These are phyloP conservation scores for Botrytis fabae DNA, from an alignment of 2,329 filamentous ascomycete genomes.

Conservation along the genomic window DNA sequence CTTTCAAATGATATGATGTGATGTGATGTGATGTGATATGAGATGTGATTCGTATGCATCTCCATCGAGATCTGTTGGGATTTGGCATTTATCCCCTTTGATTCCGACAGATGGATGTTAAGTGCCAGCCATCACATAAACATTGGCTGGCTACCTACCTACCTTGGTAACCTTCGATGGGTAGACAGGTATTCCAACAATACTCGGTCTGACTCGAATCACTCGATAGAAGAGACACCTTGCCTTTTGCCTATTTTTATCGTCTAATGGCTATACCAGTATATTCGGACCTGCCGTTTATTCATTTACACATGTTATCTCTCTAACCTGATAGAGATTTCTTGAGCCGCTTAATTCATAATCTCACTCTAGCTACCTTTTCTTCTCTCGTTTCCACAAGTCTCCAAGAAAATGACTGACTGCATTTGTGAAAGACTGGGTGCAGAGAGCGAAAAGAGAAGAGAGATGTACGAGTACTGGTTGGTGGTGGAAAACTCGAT, in stretches of 20 bases:
- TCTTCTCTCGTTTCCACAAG: neutral
- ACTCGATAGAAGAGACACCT: neutral
- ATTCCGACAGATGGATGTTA: neutral
- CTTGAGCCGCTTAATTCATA: neutral
- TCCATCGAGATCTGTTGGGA: slow-evolving; percentile 21
- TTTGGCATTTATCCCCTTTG: neutral
- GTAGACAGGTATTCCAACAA: neutral
- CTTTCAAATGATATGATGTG: neutral
- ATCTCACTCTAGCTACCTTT: neutral
- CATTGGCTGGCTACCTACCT: too few species aligned
- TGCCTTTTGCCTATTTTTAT: neutral
- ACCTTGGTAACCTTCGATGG: too few species aligned
- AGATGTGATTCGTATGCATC: slow-evolving; percentile 6
- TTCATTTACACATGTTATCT: neutral
- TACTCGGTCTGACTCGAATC: neutral
- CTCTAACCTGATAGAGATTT: neutral
- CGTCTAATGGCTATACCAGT: neutral
- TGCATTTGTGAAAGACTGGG: too few species aligned
- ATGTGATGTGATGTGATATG: neutral
- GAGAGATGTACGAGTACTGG: neutral
- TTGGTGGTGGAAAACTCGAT: neutral
- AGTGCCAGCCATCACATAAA: neutral
- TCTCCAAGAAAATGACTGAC: too few species aligned
- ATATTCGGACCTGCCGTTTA: neutral
- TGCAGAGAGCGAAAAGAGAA: too few species aligned